phyloP scores from a whole-genome alignment of 176 grass and related monocot species.

The Alopecurus myosuroides region DNA sequence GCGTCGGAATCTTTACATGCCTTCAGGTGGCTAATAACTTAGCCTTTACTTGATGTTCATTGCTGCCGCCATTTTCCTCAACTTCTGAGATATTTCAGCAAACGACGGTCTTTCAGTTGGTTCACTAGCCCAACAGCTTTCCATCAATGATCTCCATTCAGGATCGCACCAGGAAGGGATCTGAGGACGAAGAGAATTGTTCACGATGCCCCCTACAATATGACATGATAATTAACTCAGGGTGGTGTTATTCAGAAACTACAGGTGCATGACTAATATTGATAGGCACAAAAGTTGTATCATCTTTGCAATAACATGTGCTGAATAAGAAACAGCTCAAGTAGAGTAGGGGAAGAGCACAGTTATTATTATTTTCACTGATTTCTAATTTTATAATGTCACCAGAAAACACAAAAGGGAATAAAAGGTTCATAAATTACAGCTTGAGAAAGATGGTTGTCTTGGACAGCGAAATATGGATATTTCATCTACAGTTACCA shows the following conservation, averaged over 20 bases:
- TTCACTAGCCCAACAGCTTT: conserved; percentile 82
- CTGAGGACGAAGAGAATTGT: conserved; percentile 76
- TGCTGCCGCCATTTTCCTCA: conserved; percentile 89
- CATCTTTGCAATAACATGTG: background rate
- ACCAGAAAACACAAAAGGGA: background rate
- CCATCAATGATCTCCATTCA: conserved; percentile 97
- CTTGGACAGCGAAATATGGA: background rate
- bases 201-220: conserved; percentile 74
- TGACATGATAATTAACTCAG: conserved; percentile 12
- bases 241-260: background rate
- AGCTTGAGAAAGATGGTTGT: background rate
- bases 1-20: conserved; percentile 15
- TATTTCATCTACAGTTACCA: conserved; percentile 5
- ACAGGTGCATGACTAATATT: conserved; percentile 13
- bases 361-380: background rate
- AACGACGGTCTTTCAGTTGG: conserved; percentile 80
- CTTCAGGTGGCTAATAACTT: background rate
- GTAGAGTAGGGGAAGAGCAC: background rate
- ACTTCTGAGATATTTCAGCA: conserved; percentile 85
- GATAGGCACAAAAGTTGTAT: conserved; percentile 4
- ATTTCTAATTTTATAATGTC: background rate
- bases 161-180: conserved; percentile 96
- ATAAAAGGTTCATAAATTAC: background rate
- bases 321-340: background rate
- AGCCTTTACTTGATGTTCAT: conserved; percentile 77